Percentiles rank a stretch among this genome's conserved stretches.
Evolutionary conservation across 1,139 yeast species (phyloP).

Genomic region (Yamadazyma oceani): DNA sequence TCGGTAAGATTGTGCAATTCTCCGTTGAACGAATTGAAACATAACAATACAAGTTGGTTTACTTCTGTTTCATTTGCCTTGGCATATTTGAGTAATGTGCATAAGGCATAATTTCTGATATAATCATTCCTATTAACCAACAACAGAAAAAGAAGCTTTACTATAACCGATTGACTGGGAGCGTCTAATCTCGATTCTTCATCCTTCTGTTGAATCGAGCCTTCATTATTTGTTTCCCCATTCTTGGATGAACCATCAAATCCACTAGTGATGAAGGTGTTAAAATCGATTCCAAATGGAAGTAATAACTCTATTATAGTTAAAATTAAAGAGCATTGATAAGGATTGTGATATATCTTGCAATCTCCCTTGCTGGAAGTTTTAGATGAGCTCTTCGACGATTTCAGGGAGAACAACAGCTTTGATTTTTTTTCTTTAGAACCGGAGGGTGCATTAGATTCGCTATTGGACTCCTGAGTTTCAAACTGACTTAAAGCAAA

Average conservation of each 20-base stretch:
- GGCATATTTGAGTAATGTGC: constrained; percentile 34
- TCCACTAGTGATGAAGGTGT: constrained; percentile 18
- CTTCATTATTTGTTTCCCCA: constrained; percentile 17
- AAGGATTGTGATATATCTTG: constrained; percentile 35
- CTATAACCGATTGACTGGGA: constrained; percentile 24
- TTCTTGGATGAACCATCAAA: constrained; percentile 9
- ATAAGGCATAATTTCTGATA: constrained; percentile 38
- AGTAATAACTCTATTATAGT: constrained; percentile 31
- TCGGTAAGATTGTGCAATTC: constrained; percentile 28
- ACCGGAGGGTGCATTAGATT: constrained; percentile 4
- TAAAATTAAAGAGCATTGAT: constrained; percentile 34
- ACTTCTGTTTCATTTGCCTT: constrained; percentile 34
- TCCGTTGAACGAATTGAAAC: constrained; percentile 33
- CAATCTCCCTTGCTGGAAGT: constrained; percentile 22
- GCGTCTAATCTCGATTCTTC: constrained; percentile 27
- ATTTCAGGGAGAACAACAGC: constrained; percentile 10
- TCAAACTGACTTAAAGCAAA: constrained; percentile 35
- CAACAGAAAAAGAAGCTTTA: constrained; percentile 33
- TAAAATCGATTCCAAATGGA: constrained; percentile 41
- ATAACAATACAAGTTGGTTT: constrained; percentile 35
- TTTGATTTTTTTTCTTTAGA: constrained; percentile 13
- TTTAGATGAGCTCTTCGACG: constrained; percentile 20
- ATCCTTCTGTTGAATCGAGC: constrained; percentile 22
- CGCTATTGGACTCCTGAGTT: constrained; percentile 4
- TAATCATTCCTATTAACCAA: constrained; percentile 34